Evolutionary conservation across 352 stramenopile genomes (phyloP).

Genomic region (Pythium coloratum): DNA sequence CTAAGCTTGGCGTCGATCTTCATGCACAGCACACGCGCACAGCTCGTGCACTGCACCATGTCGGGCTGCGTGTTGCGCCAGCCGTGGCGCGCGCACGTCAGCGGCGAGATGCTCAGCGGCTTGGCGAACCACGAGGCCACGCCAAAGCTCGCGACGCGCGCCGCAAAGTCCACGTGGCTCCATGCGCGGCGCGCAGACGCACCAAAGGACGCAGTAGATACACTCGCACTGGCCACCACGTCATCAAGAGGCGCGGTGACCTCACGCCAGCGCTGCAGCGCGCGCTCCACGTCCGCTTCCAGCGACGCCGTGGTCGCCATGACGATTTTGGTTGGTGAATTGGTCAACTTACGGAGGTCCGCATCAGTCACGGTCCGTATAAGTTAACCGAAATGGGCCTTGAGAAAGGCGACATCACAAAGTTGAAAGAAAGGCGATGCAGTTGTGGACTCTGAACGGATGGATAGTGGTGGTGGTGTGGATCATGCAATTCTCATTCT

Average conservation of each 20-base stretch:
- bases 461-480: background rate
- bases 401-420: too few relatives aligned
- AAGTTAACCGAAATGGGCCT: background rate
- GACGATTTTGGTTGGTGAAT: background rate
- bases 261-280: constrained; percentile 26
- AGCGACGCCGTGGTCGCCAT: constrained; percentile 7
- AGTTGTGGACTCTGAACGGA: too few relatives aligned
- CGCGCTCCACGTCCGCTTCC: constrained; percentile 16
- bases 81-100: constrained; percentile 52
- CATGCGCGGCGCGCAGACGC: constrained; percentile 37
- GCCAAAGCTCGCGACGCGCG: constrained; percentile 51
- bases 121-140: constrained; percentile 70
- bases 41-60: constrained; percentile 48
- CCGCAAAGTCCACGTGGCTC: constrained; percentile 49
- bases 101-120: constrained; percentile 39
- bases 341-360: constrained; percentile 1
- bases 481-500: constrained; percentile 1
- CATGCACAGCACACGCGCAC: constrained; percentile 49
- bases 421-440: too few relatives aligned
- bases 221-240: background rate
- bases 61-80: constrained; percentile 52
- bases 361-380: background rate
- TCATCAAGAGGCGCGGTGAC: constrained; percentile 25
- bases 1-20: constrained; percentile 53
- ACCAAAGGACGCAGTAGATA: background rate